Conservation (phyloP, 2,329 filamentous ascomycete species). For the Coniochaeta sp. region DNA sequence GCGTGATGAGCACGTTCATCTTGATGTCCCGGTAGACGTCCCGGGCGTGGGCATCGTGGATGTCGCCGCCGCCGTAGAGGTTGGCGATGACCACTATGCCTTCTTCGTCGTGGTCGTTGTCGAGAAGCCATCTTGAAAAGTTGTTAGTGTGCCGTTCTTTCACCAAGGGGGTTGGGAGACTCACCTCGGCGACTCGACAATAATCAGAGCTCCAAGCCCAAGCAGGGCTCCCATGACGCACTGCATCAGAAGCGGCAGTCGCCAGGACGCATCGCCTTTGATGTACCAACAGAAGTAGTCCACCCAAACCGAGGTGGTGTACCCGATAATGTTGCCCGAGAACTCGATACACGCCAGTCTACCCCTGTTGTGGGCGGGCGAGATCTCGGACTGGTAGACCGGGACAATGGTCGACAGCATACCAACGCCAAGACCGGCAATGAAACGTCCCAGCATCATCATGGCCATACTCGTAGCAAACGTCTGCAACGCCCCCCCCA, state of each 20-base stretch:
- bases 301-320: constrained; percentile 95
- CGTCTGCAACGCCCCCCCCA: constrained; percentile 79
- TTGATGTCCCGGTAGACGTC: constrained; percentile 99
- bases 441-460: constrained; percentile 79
- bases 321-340: constrained; percentile 92
- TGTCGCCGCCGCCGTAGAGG: constrained; percentile 90
- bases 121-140: constrained; percentile 74
- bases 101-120: constrained; percentile 97
- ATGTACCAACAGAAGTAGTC: constrained; percentile 97
- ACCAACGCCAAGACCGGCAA: constrained; percentile 81
- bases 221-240: constrained; percentile 89
- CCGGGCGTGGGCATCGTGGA: constrained; percentile 84
- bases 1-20: constrained; percentile 88
- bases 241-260: constrained; percentile 83
- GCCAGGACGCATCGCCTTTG: constrained; percentile 78
- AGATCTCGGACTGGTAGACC: constrained; percentile 92
- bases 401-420: constrained; percentile 88
- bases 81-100: constrained; percentile 98
- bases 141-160: constrained; percentile 21
- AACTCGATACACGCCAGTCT: constrained; percentile 98
- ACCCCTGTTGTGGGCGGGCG: constrained; percentile 90
- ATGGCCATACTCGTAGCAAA: constrained; percentile 77
- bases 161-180: constrained; percentile 6
- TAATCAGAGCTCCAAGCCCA: constrained; percentile 78
- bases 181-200: constrained; percentile 92